Base-by-base conservation (phyloP, 2,329 filamentous ascomycete species). In the Fusarium sp. region DNA sequence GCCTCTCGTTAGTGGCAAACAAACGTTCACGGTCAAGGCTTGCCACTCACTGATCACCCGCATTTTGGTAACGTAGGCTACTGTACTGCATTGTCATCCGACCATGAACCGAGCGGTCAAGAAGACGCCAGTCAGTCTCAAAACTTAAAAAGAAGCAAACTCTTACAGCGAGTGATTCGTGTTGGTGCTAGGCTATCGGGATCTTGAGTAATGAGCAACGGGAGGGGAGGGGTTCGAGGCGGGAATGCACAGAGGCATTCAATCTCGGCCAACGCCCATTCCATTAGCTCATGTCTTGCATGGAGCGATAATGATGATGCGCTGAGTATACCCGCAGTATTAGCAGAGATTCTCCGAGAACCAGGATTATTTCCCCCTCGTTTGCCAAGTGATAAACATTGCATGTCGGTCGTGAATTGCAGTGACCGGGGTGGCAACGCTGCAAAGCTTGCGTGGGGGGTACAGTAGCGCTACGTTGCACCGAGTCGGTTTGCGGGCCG, bases 401-500 rank as follows among this genome's bases (percentile, higher is more conserved):
- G 22, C 30, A 26, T 24, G 30, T 38, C 36, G 53, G 38, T 32
- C 36, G 53, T 50, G 39, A 65, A 38, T 26, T 64, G 35, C 39
- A 32, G 17, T 48, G 44, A 65, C 50, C 36, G 50, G 59, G 32
- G 56, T 69, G 66, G 55, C 66, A 53, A 68, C 36, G 35, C 50
- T 47, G 45, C 38, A 42, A 39, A 26, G 6, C 44, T 45, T 67
- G 56, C 63, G 66, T 69, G 64, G 67, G 67, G 63, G 67, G 44
- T 24, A 36, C 61, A 41, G 54, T 42, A 66, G 47, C 56, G 47
- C 69, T 50, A 47, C 47, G 48, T 70, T 50, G 53, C 59, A 70
- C 47, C 53, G 32, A 70, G 66, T 59, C 66, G 67, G 67, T 70
- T 59, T 66, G 15, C 67, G 67, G 67, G 53, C 67, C 67, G 66